A percentile compares a stretch with the other conserved stretches of the same genome.
phyloP scores from a whole-genome alignment of 2,329 filamentous ascomycete species.

The Fusarium ambrosium region DNA sequence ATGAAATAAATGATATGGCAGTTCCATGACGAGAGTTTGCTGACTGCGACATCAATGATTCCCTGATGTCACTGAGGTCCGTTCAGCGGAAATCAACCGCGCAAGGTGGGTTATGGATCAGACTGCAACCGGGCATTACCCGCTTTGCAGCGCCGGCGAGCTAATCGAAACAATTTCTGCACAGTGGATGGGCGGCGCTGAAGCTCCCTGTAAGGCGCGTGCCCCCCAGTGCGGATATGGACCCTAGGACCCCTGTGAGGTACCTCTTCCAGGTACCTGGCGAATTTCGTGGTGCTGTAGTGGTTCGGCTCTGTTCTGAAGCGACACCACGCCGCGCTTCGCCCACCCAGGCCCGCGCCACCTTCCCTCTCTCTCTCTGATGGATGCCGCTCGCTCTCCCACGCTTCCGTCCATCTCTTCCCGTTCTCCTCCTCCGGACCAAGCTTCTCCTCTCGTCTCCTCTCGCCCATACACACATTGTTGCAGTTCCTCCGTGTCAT shows the following conservation, averaged over 20 bases:
- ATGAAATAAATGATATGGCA: not conserved
- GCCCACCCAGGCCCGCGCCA: slow-evolving; percentile 18
- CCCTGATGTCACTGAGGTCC: slow-evolving; percentile 10
- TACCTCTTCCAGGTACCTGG: slow-evolving; percentile 13
- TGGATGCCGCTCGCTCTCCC: slow-evolving; percentile 16
- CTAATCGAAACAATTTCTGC: slow-evolving; percentile 4
- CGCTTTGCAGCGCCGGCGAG: slow-evolving; percentile 1
- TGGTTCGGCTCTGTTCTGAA: slow-evolving; percentile 23
- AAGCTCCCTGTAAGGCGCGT: not conserved
- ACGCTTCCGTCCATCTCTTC: slow-evolving; percentile 24
- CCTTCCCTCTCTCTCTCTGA: slow-evolving; percentile 37
- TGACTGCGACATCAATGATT: not conserved
- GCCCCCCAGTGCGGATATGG: slow-evolving; percentile 4
- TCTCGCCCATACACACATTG: slow-evolving; percentile 33
- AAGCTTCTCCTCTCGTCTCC: slow-evolving; percentile 50
- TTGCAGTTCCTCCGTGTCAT: slow-evolving; percentile 39
- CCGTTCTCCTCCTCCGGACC: slow-evolving; percentile 33
- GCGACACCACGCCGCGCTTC: slow-evolving; percentile 17
- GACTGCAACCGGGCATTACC: slow-evolving; percentile 17
- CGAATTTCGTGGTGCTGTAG: slow-evolving; percentile 18
- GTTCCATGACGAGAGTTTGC: not conserved
- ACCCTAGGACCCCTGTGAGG: slow-evolving; percentile 1
- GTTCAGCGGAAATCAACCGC: slow-evolving; percentile 33
- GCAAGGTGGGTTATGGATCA: not conserved
- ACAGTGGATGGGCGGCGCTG: not conserved